Evolutionary conservation across 164 flowering plant species (phyloP).

Genomic region (Aristolochia contorta): DNA sequence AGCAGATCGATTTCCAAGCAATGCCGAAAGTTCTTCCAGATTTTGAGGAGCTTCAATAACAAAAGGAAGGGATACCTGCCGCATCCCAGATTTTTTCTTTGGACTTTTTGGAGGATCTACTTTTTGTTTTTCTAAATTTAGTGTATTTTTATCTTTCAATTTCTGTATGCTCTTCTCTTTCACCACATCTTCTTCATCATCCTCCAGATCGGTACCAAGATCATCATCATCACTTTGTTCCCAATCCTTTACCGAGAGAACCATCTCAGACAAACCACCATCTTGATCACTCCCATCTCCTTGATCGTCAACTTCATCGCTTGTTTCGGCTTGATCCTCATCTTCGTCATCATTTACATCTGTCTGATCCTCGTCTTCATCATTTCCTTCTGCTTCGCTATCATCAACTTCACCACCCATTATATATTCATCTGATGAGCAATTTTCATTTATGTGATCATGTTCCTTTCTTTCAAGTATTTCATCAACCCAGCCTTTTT

Average conservation of each 20-base stretch:
- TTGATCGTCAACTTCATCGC: constrained; percentile 19
- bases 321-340: constrained; percentile 14
- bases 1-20: constrained; percentile 54
- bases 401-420: constrained; percentile 27
- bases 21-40: constrained; percentile 43
- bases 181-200: constrained; percentile 14
- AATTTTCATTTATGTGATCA: constrained; percentile 35
- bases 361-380: constrained; percentile 20
- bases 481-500: constrained; percentile 72
- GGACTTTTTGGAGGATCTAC: constrained; percentile 10
- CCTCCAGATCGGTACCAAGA: constrained; percentile 31
- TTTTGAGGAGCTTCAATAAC: constrained; percentile 69
- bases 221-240: constrained; percentile 89
- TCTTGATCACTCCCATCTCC: constrained; percentile 25
- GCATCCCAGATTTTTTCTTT: constrained; percentile 14
- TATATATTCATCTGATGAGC: constrained; percentile 34
- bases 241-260: constrained; percentile 63
- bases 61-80: constrained; percentile 46
- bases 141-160: constrained; percentile 11
- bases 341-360: constrained; percentile 23
- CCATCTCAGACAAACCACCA: constrained; percentile 15
- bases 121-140: constrained; percentile 11
- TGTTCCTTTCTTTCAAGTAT: constrained; percentile 42
- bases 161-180: constrained; percentile 12
- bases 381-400: constrained; percentile 20